Conservation (phyloP, 768 basidiomycete genomes). For the Leucosporidium yakuticum region DNA sequence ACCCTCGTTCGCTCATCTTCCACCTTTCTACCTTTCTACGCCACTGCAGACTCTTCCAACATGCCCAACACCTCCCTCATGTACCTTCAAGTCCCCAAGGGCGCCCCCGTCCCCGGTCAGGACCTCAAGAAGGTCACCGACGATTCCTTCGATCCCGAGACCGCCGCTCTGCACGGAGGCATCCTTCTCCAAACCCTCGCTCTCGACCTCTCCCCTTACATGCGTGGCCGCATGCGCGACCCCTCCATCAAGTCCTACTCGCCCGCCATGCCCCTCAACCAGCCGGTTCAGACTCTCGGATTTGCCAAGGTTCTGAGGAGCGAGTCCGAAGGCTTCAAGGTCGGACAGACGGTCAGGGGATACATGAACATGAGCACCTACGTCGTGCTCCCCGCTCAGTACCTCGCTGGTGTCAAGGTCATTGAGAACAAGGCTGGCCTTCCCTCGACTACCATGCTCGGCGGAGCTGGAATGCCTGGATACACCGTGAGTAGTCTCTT, state of each 20-base stretch:
- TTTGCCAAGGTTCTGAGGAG: not conserved
- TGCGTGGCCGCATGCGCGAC: not conserved
- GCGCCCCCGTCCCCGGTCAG: not conserved
- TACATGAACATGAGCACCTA: not conserved
- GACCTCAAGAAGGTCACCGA: not conserved
- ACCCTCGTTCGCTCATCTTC: too few species aligned
- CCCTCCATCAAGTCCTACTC: not conserved
- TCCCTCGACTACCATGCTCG: not conserved
- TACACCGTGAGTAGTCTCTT: not conserved
- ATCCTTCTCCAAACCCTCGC: not conserved
- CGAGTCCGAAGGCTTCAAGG: not conserved
- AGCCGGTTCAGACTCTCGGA: not conserved
- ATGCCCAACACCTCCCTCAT: not conserved
- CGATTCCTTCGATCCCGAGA: slow-evolving; percentile 8
- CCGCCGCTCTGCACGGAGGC: not conserved
- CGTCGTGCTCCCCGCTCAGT: not conserved
- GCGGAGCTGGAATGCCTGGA: not conserved
- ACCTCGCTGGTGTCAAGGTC: not conserved
- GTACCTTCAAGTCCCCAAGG: not conserved
- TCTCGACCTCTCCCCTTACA: not conserved
- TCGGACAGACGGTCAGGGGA: not conserved
- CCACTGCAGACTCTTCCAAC: too few species aligned
- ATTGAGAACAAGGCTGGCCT: not conserved
- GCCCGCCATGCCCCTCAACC: not conserved
- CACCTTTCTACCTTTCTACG: too few species aligned